These are phyloP conservation scores for Ananas comosus DNA, from an alignment of 176 grass and related monocot genomes.

Conservation along the genomic window DNA sequence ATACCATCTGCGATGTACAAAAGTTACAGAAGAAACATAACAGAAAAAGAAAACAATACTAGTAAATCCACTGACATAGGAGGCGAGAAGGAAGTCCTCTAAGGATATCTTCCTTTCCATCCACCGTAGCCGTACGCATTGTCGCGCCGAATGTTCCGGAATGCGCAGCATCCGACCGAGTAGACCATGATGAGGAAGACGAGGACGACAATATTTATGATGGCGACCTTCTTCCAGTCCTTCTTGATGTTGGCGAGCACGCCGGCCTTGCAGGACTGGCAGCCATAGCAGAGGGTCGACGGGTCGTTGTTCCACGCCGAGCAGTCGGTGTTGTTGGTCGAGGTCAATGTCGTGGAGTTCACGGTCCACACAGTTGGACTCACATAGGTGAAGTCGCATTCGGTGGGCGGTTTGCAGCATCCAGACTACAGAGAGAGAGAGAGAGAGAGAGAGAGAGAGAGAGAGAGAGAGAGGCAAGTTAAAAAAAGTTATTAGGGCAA, in stretches of 20 bases:
- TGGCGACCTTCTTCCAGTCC: constrained; percentile 54
- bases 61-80: background rate
- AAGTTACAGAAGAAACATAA: background rate
- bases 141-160: constrained; percentile 73
- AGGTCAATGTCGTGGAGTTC: background rate
- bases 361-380: constrained; percentile 27
- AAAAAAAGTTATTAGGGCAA: background rate
- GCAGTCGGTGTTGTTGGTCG: constrained; percentile 45
- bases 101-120: constrained; percentile 42
- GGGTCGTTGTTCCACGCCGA: constrained; percentile 22
- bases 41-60: background rate
- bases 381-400: constrained; percentile 31
- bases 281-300: constrained; percentile 48
- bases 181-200: constrained; percentile 80
- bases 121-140: constrained; percentile 20
- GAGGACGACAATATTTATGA: constrained; percentile 55
- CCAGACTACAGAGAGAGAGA: constrained; percentile 36
- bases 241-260: constrained; percentile 47
- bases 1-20: background rate
- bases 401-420: constrained; percentile 66
- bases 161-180: constrained; percentile 74
- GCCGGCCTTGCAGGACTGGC: constrained; percentile 77
- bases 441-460: background rate
- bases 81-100: constrained; percentile 9
- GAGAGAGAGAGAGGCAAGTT: background rate